Evolutionary conservation across 768 basidiomycete species (phyloP), one percentile per base, ranked within the genome.

Genomic region (Rhodotorula babjevae): DNA sequence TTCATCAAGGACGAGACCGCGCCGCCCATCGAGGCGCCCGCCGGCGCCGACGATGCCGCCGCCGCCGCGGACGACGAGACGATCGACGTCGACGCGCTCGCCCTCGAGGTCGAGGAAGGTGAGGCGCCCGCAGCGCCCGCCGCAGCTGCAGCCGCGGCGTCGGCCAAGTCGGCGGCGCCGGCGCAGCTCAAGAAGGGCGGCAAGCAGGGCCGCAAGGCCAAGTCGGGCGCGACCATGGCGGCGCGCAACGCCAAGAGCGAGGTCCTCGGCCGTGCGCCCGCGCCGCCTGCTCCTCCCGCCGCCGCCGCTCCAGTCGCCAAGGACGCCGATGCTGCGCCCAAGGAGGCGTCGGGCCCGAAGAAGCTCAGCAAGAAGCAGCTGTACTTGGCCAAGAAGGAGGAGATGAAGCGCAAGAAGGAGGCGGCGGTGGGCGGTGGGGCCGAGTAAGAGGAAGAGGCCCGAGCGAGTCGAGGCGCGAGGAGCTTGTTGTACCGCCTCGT

Each of bases 1-100:
- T 93, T 98, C 79, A 83, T 92, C n/a, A 60, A 50, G 49, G 57
- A 65, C 63, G 62, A 68, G 31, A 10, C 40, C 16, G 40, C 40
- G 12, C 42, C 66, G 3, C 52, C 63, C 9, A 52, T 61, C 19
- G 16, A 33, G 9, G 29, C 60, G 27, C 25, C 40, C 18, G 12
- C n/a, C 33, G 47, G 16, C 40, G 23, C 10, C 31, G 47, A 44
- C 46, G 19, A 5, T 0, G 19, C 36, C 8, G 44, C 44, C 14
- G 8, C 44, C 44, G 44, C 14, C 6, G 44, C 3, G 6, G 18
- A 46, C 44, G 44, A 46, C 44, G 44, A 46, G 44, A 11, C 36
- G 36, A 36, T 36, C 15, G 18, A 6, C 33, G 15, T 12, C 23
- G 25, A 4, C 31, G 49, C 47, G 33, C 36, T 15, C 33, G 63